Base-by-base conservation (phyloP, 2,329 filamentous ascomycete genomes). In the Myriosclerotinia curreyana region DNA sequence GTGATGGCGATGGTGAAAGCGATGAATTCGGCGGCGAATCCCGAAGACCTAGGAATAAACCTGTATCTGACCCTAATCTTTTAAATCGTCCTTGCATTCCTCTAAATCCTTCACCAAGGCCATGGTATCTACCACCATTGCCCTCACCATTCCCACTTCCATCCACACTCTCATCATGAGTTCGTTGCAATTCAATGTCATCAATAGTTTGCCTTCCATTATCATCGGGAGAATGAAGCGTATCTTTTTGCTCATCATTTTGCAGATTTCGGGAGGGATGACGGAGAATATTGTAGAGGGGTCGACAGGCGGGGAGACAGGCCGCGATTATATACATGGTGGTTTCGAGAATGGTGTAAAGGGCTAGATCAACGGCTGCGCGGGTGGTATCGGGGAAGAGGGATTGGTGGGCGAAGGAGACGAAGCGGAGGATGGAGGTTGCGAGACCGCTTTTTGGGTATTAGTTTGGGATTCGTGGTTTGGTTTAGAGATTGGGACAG, bases 251-350 rank as follows among this genome's bases (percentile, higher is more conserved):
- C 1, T 38, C 34, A 4, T 28, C 8, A 5, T 36, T 9, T n/a
- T 44, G 42, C n/a, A 59, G 20, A 31, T 36, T 48, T 36, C 55
- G 55, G 3, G 55, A 48, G 5, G 55, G 55, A 22, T 64, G 62
- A 5, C 56, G 55, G 8, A 66, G 14, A 9, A 52, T 48, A 22
- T 48, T 61, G 46, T 54, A 64, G 25, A 66, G 56, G 1, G 65
- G 56, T 15, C 65, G 65, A 6, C 63, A 60, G 15, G 62, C 46
- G 3, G 65, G 65, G 5, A 66, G 52, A 59, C 62, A 66, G 3
- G 65, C 55, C 3, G 65, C 65, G 31, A 66, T 64, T 34, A 66
- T 49, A 31, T 66, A 66, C 40, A 65, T 64, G 38, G 51, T 59
- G 7, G 65, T 61, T 65, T 66, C 65, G 5, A 64, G 28, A 3